These are phyloP conservation scores for Flaveria sonorensis DNA, from an alignment of 129 eudicot species.

Conservation along the genomic window DNA sequence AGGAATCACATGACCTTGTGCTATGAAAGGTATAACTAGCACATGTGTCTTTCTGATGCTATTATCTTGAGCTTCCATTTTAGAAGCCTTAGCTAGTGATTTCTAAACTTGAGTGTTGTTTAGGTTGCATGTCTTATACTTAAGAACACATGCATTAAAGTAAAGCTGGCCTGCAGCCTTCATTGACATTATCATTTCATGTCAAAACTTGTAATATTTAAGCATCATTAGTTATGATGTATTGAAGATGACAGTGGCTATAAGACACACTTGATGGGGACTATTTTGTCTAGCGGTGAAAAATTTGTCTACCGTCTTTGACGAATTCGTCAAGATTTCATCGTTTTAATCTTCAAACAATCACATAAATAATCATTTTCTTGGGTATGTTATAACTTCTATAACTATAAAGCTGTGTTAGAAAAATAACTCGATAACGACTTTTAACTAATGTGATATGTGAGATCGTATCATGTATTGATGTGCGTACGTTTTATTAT, in stretches of 20 bases:
- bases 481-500: not conserved
- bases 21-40: slow-evolving; percentile 42
- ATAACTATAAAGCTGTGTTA: not conserved
- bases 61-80: not conserved
- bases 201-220: not conserved
- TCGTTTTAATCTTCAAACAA: not conserved
- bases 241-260: not conserved
- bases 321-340: not conserved
- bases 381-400: not conserved
- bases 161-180: not conserved
- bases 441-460: not conserved
- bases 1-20: slow-evolving; percentile 58
- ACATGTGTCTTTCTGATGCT: slow-evolving; percentile 33
- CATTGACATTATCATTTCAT: not conserved
- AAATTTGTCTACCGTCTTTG: too few species aligned
- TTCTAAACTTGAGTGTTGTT: not conserved
- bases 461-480: not conserved
- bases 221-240: not conserved
- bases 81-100: not conserved
- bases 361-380: not conserved
- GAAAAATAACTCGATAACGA: not conserved
- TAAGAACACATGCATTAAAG: not conserved
- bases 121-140: not conserved
- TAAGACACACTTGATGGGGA: not conserved
- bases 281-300: not conserved